Evolutionary conservation across 352 stramenopile genomes (phyloP), one percentile per base, ranked within the genome.

Genomic region (Phytophthora multivora): DNA sequence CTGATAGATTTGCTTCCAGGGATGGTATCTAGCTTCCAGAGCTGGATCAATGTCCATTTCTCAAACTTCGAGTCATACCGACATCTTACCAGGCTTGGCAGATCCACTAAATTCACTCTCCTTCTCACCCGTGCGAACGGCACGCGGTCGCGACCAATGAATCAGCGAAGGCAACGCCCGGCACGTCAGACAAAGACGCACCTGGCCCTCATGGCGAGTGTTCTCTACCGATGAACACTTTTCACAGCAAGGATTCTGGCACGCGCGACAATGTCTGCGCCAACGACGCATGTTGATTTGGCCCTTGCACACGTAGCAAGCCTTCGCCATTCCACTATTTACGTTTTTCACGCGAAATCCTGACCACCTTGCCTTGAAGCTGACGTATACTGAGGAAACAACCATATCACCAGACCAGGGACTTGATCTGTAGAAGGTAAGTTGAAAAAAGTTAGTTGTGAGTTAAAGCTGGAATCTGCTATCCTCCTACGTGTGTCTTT

Each of bases 291-390:
- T 88, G 71, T 84, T 88, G 48, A 90, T 89, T 9, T 53, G 51
- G 12, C 83, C 76, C 51, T 86, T 83, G 64, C 81, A 90, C 31
- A 83, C 52, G 55, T 89, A 90, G 63, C 81, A 90, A 13, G 55
- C 49, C 48, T 86, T 86, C 56, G 88, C 79, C 66, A 90, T 80
- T n/a, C 81, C 81, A 18, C 65, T 80, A 59, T 86, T 87, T 35
- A 88, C 75, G 45, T 83, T 86, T 64, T 86, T 87, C n/a, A 87
- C 77, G 15, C 81, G 81, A 62, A 90, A 90, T 41, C 81, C 81
- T 42, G 81, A 88, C 77, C 79, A 90, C 46, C 81, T 73, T 45
- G 81, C 81, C 50, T 87, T 87, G 63, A 90, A 90, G 31, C 77
- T 84, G 23, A 78, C 75, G 40, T 77, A 90, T 11, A 88, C 79